Percentiles rank a stretch among this genome's conserved stretches.
Conservation (phyloP, 495 filamentous ascomycete genomes). For the Penicillium taxi region DNA sequence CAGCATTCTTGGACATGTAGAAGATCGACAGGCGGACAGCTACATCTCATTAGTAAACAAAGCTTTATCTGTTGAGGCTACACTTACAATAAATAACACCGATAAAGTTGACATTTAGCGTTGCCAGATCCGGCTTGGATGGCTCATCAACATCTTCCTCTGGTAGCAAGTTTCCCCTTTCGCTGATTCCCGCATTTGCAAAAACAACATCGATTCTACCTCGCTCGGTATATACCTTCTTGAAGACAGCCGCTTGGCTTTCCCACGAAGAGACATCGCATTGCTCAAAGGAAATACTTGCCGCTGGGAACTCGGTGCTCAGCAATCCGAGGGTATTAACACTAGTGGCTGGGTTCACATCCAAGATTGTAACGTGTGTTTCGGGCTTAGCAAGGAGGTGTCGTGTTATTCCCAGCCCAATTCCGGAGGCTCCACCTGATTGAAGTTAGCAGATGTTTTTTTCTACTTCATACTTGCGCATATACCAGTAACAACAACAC, state of each 20-base stretch:
- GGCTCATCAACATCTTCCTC: slow-evolving; percentile 16
- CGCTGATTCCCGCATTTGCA: slow-evolving; percentile 49
- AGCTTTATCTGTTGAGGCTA: no score
- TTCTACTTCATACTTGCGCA: neutral
- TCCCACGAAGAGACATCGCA: slow-evolving; percentile 45
- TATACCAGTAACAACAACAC: slow-evolving; percentile 23
- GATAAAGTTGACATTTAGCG: slow-evolving; percentile 41
- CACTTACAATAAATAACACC: slow-evolving; percentile 44
- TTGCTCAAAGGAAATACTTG: slow-evolving; percentile 32
- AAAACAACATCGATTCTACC: slow-evolving; percentile 44
- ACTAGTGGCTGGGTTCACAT: slow-evolving; percentile 35
- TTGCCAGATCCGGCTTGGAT: slow-evolving; percentile 30
- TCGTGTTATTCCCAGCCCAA: slow-evolving; percentile 42
- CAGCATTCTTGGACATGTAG: slow-evolving; percentile 44
- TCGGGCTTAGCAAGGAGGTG: slow-evolving; percentile 41
- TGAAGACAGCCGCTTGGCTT: slow-evolving; percentile 37
- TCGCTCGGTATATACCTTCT: slow-evolving; percentile 27
- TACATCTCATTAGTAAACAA: slow-evolving; percentile 5
- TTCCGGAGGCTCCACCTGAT: slow-evolving; percentile 46
- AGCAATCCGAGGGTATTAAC: slow-evolving; percentile 22
- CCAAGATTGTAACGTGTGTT: slow-evolving; percentile 42
- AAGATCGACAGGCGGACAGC: slow-evolving; percentile 44
- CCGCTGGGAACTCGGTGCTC: slow-evolving; percentile 25
- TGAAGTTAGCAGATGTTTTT: slow-evolving; percentile 1
- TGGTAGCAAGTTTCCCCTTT: slow-evolving; percentile 32